These are phyloP conservation scores for Purshia tridentata DNA, from an alignment of 306 rosid species.

Conservation along the genomic window DNA sequence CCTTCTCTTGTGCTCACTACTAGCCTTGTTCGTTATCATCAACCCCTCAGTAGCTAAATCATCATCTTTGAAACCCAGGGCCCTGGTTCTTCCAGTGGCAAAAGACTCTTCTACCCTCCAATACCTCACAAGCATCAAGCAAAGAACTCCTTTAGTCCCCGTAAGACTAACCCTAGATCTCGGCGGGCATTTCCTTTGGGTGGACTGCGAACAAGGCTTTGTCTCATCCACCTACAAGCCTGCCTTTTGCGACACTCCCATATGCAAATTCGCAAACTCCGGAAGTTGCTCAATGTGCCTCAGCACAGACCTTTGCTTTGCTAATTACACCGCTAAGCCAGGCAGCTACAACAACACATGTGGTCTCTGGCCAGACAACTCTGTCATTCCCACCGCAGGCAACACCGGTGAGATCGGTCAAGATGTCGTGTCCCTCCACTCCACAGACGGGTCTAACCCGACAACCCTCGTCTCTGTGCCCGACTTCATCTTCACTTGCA, in stretches of 20 bases:
- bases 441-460: constrained; percentile 46
- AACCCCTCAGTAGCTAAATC: constrained; percentile 30
- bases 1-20: constrained; percentile 13
- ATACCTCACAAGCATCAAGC: constrained; percentile 43
- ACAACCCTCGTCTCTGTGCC: constrained; percentile 34
- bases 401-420: constrained; percentile 36
- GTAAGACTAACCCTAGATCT: constrained; percentile 48
- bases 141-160: constrained; percentile 52
- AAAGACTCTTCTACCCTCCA: constrained; percentile 46
- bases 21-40: not conserved
- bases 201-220: constrained; percentile 35
- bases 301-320: not conserved
- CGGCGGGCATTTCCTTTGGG: constrained; percentile 54
- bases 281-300: not conserved
- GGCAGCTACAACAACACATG: constrained; percentile 39
- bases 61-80: constrained; percentile 51
- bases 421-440: constrained; percentile 45
- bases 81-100: constrained; percentile 45
- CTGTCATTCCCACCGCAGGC: constrained; percentile 26
- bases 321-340: not conserved
- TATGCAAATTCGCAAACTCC: constrained; percentile 36
- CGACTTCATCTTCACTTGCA: constrained; percentile 45
- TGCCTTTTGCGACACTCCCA: constrained; percentile 33
- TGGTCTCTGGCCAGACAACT: constrained; percentile 30
- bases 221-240: constrained; percentile 46